Percentiles rank a stretch among this genome's conserved stretches.
Conservation (phyloP, 257 asterid species). For the Solanum bulbocastanum region DNA sequence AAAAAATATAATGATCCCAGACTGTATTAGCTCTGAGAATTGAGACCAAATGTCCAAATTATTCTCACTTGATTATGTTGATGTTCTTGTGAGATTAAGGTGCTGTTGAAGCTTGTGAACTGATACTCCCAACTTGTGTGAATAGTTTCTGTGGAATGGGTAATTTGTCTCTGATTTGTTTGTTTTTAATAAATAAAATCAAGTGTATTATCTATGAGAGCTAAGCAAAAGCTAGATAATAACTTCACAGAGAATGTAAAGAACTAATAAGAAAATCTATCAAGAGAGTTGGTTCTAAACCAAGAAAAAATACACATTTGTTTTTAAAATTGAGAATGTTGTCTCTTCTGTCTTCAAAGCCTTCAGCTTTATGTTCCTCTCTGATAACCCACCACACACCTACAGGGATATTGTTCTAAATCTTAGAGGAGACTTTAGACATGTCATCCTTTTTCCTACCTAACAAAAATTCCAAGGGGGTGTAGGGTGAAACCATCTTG, state of each 20-base stretch:
- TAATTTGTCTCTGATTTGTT: neutral
- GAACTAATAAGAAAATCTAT: neutral
- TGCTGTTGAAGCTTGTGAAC: neutral
- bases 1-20: neutral
- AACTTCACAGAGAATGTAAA: neutral
- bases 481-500: neutral
- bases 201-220: neutral
- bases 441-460: neutral
- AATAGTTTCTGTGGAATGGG: neutral
- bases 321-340: neutral
- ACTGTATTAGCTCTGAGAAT: neutral
- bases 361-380: neutral
- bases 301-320: neutral
- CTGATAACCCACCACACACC: neutral
- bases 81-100: neutral
- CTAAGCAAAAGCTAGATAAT: neutral
- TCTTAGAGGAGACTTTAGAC: neutral
- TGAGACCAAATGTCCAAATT: neutral
- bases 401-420: neutral
- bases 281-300: neutral
- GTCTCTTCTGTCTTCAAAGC: neutral
- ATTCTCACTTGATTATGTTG: neutral
- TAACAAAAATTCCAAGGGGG: neutral
- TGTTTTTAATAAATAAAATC: neutral
- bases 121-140: neutral